Base-by-base conservation (phyloP, 129 eudicot species). In the Flaveria sonorensis region DNA sequence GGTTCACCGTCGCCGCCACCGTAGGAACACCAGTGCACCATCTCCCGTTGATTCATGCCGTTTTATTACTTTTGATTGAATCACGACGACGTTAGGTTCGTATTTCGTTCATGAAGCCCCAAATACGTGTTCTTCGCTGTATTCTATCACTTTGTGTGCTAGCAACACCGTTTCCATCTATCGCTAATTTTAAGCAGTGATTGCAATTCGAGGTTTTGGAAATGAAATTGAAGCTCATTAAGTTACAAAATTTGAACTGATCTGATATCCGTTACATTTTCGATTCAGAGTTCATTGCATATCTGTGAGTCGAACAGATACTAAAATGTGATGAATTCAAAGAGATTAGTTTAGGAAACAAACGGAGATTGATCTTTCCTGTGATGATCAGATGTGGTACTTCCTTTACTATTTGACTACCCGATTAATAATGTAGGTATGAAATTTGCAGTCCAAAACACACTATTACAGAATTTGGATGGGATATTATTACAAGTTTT, bases 191-290 rank as follows among this genome's bases (percentile, higher is more conserved):
- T 53, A n/a, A 57, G 5, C 23, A 57, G 32, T 9, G 15, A 10
- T 60, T 61, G 71, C 60, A 50, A 46, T 46, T 70, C 42, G 40
- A 47, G 60, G 74, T 47, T 47, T 13, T 26, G 46, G 45, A 74
- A 61, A 46, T 74, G 40, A 68, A 61, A 60, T 46, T 46, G 61
- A 46, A 74, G 47, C 59, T 74, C 71, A 28, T 74, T 74, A 61
- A 59, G 59, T 73, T 59, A 10, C 21, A 23, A 60, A 13, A 15
- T 74, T 48, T 57, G 56, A 73, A 23, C 78, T 26, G 78, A 74
- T 74, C 39, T 60, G 28, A 32, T 36, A 26, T 20, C 52, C 13
- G 19, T 53, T 19, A 28, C 42, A 40, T 51, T 13, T 8, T 9
- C 47, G 11, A 43, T 26, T 26, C 30, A 26, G 2, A 26, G 30